Percentiles rank a stretch among this genome's conserved stretches.
Evolutionary conservation across 768 basidiomycete genomes (phyloP).

Genomic region (Lentinula lateritia): DNA sequence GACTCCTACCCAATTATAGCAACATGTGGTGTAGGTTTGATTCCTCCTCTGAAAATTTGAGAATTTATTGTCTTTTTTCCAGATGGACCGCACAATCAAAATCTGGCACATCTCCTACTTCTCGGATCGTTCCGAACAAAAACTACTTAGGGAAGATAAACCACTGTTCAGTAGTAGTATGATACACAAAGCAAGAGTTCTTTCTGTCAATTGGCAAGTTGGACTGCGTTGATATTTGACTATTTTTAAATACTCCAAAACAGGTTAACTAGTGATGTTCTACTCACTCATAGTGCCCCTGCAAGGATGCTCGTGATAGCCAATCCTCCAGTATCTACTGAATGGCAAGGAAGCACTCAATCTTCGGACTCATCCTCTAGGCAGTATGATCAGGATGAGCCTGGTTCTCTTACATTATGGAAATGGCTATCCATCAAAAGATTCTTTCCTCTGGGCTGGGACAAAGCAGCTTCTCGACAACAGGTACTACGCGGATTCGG

Average conservation of each 20-base stretch:
- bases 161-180: constrained; percentile 61
- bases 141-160: constrained; percentile 56
- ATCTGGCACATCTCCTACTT: constrained; percentile 60
- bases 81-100: constrained; percentile 74
- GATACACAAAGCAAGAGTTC: constrained; percentile 60
- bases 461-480: constrained; percentile 21
- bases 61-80: constrained; percentile 1
- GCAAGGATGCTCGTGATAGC: constrained; percentile 33
- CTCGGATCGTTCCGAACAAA: constrained; percentile 16
- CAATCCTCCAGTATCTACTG: not conserved
- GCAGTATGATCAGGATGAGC: constrained; percentile 22
- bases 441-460: constrained; percentile 46
- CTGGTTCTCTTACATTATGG: constrained; percentile 57
- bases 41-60: not conserved
- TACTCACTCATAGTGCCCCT: constrained; percentile 50
- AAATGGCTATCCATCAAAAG: constrained; percentile 62
- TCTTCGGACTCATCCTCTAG: not conserved
- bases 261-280: constrained; percentile 55
- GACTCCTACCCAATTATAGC: constrained; percentile 58
- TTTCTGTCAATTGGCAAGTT: constrained; percentile 59
- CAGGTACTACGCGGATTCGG: constrained; percentile 50
- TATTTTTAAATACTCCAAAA: not conserved
- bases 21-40: constrained; percentile 63
- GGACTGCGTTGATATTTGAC: not conserved
- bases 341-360: not conserved